A percentile compares a stretch with the other conserved stretches of the same genome.
phyloP scores from a whole-genome alignment of 495 filamentous ascomycete genomes.

The Hyaloscypha bicolor region DNA sequence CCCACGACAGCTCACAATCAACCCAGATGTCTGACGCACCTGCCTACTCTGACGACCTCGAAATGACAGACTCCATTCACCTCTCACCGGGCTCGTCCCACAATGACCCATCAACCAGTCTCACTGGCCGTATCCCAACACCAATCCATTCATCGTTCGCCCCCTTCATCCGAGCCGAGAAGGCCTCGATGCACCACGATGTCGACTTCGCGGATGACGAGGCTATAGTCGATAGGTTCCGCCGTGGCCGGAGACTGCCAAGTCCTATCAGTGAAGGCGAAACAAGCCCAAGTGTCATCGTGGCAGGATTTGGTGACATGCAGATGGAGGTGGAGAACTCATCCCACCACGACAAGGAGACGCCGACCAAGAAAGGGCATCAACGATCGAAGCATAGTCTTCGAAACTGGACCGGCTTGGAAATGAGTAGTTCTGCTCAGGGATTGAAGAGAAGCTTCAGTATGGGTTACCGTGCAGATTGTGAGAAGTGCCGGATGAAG shows the following conservation, averaged over 20 bases:
- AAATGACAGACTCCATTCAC: constrained; percentile 31
- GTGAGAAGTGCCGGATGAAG: constrained; percentile 78
- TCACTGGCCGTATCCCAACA: constrained; percentile 34
- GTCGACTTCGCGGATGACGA: constrained; percentile 31
- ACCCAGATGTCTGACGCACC: constrained; percentile 23
- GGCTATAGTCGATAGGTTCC: constrained; percentile 24
- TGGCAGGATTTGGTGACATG: constrained; percentile 33
- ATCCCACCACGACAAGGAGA: constrained; percentile 16
- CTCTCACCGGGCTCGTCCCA: constrained; percentile 31
- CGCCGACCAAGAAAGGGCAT: constrained; percentile 35
- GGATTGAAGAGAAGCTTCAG: constrained; percentile 67
- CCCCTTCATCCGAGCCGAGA: constrained; percentile 28
- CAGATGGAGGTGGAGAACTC: constrained; percentile 34
- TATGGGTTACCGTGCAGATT: constrained; percentile 85
- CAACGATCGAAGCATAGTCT: constrained; percentile 35
- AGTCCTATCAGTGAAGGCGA: constrained; percentile 36
- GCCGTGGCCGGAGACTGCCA: constrained; percentile 30
- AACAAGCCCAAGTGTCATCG: constrained; percentile 31
- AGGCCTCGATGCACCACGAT: constrained; percentile 13
- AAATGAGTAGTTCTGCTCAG: constrained; percentile 4
- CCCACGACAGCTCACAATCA: constrained; percentile 17
- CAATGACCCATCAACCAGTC: constrained; percentile 26
- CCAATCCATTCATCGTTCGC: constrained; percentile 35
- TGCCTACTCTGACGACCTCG: constrained; percentile 29
- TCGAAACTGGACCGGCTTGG: constrained; percentile 29